Percentiles rank a stretch among this genome's conserved stretches.
phyloP scores from a whole-genome alignment of 2,329 filamentous ascomycete genomes.

The Beauveria australis region DNA sequence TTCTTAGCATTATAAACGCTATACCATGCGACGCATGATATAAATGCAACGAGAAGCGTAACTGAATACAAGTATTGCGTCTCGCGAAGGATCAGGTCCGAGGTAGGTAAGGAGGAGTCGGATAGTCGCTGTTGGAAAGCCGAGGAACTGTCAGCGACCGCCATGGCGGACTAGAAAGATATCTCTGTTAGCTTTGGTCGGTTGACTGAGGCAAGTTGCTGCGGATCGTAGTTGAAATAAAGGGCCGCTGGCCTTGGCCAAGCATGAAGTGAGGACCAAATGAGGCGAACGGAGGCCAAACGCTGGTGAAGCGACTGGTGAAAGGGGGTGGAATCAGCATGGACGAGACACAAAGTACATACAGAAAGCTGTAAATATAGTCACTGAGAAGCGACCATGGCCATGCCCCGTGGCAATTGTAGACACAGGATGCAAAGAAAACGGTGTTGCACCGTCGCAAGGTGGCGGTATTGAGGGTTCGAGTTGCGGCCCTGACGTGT shows the following conservation, averaged over 20 bases:
- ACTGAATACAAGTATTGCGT: slow-evolving; percentile 45
- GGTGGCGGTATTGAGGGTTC: slow-evolving; percentile 3
- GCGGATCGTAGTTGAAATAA: background rate
- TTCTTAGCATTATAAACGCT: slow-evolving; percentile 44
- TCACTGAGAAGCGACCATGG: slow-evolving; percentile 7
- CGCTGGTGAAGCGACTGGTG: background rate
- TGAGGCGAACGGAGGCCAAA: background rate
- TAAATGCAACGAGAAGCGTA: slow-evolving; percentile 44
- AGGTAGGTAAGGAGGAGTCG: slow-evolving; percentile 17
- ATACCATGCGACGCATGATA: slow-evolving; percentile 42
- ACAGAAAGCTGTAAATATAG: background rate
- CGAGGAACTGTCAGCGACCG: slow-evolving; percentile 25
- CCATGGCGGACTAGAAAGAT: slow-evolving; percentile 25
- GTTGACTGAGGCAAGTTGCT: background rate
- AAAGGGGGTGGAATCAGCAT: background rate
- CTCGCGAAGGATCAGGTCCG: slow-evolving; percentile 34
- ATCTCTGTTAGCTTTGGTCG: background rate
- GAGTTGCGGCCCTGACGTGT: background rate
- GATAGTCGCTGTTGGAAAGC: slow-evolving; percentile 14
- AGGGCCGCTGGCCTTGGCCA: background rate
- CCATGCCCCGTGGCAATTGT: slow-evolving; percentile 9
- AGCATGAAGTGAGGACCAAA: background rate
- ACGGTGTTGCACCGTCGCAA: background rate
- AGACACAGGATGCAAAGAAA: background rate
- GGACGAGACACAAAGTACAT: background rate